Base-by-base conservation (phyloP, 805 yeast species). In the Candida tammaniensis region DNA sequence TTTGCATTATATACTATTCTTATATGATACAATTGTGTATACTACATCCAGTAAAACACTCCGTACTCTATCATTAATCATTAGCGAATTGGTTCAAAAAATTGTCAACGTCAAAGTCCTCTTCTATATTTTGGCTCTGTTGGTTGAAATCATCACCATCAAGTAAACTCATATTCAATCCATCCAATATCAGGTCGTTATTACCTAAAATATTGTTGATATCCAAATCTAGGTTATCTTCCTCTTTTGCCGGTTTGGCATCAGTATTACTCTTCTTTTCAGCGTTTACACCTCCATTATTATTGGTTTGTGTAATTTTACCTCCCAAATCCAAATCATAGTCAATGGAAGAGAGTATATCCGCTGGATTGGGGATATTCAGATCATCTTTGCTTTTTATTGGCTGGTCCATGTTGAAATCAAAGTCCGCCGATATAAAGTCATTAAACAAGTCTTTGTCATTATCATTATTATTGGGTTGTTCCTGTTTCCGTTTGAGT, bases 31-130 rank as follows among this genome's bases (percentile, higher is more conserved):
- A n/a, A n/a, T n/a, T n/a, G n/a, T n/a, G n/a, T n/a, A n/a, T n/a
- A n/a, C n/a, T n/a, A n/a, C n/a, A n/a, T n/a, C n/a, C n/a, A n/a
- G n/a, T n/a, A n/a, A n/a, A n/a, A n/a, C n/a, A n/a, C n/a, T n/a
- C n/a, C n/a, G n/a, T n/a, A n/a, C n/a, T n/a, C n/a, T n/a, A n/a
- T 32, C 33, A 36, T 30, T 26, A 58, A 24, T 58, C 62, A 27
- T 52, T 54, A 6, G 71, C 71, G 45, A 65, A 65, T 42, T 67
- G 72, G 42, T 63, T 64, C 38, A 67, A 55, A 38, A 67, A 67
- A 43, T 55, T 63, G 33, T 67, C 73, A 23, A 67, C 73, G 39
- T 67, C 72, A 46, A 67, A 67, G 34, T 65, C 72, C 36, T 64
- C 72, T 21, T 62, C 68, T 12, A 46, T 49, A 15, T 44, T 47